Percentiles rank a stretch among this genome's conserved stretches.
Conservation (phyloP, 495 filamentous ascomycete species). For the Hyaloscypha hepaticicola region DNA sequence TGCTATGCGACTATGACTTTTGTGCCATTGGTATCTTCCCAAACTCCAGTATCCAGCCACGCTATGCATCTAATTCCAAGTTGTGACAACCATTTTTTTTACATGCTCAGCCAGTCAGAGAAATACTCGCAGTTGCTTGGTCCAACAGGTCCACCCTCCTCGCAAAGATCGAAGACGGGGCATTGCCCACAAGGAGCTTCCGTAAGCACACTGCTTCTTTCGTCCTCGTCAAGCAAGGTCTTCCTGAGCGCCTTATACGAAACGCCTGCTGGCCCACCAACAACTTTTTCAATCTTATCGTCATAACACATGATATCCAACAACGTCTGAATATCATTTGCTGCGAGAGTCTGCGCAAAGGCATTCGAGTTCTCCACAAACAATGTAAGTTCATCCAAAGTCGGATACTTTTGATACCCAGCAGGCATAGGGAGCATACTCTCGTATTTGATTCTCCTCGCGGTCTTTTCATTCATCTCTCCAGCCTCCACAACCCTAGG, state of each 20-base stretch:
- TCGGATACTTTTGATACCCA: slow-evolving; percentile 73
- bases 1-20: neutral
- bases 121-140: slow-evolving; percentile 92
- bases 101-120: slow-evolving; percentile 65
- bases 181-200: slow-evolving; percentile 89
- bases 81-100: neutral
- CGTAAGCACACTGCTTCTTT: slow-evolving; percentile 52
- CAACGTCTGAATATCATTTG: slow-evolving; percentile 74
- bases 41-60: slow-evolving; percentile 25
- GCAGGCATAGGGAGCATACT: slow-evolving; percentile 63
- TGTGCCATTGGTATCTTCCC: slow-evolving; percentile 28
- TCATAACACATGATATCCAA: slow-evolving; percentile 86
- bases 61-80: slow-evolving; percentile 23
- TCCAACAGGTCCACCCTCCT: slow-evolving; percentile 82
- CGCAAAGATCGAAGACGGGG: slow-evolving; percentile 91
- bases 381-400: slow-evolving; percentile 65
- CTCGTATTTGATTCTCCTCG: slow-evolving; percentile 25
- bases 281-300: slow-evolving; percentile 64
- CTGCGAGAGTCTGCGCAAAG: slow-evolving; percentile 61
- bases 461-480: slow-evolving; percentile 14
- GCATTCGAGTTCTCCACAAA: slow-evolving; percentile 66
- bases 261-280: slow-evolving; percentile 47
- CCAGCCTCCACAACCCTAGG: slow-evolving; percentile 13
- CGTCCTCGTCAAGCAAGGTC: slow-evolving; percentile 38
- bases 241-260: slow-evolving; percentile 48